phyloP scores from a whole-genome alignment of 2,329 filamentous ascomycete genomes.

The Amphichorda felina region DNA sequence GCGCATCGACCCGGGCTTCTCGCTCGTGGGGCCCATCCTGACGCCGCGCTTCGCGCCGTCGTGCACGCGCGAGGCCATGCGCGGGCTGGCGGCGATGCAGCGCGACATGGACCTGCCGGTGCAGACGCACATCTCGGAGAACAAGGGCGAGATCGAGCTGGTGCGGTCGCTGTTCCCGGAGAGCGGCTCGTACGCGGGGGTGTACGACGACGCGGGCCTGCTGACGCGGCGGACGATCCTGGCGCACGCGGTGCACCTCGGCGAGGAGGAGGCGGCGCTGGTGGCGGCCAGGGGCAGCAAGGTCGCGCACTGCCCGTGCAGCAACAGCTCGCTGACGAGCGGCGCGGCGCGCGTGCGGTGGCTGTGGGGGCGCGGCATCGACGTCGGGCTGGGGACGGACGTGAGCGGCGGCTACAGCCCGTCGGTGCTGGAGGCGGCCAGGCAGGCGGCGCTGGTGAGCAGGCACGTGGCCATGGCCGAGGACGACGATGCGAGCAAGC shows the following conservation, averaged over 20 bases:
- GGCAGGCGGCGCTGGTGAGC: slow-evolving; percentile 70
- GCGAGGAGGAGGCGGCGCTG: slow-evolving; percentile 50
- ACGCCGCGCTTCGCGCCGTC: slow-evolving; percentile 60
- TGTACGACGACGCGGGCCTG: slow-evolving; percentile 66
- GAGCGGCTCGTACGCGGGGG: slow-evolving; percentile 52
- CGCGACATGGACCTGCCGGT: slow-evolving; percentile 51
- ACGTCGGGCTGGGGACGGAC: slow-evolving; percentile 81
- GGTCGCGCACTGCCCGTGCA: slow-evolving; percentile 77
- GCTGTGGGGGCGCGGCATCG: slow-evolving; percentile 62
- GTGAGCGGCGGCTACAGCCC: slow-evolving; percentile 79
- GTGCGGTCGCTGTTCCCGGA: slow-evolving; percentile 61
- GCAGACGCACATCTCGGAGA: slow-evolving; percentile 89
- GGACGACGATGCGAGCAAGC: slow-evolving; percentile 38
- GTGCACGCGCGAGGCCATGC: slow-evolving; percentile 49
- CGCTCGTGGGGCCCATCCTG: slow-evolving; percentile 65
- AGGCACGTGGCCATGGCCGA: slow-evolving; percentile 52
- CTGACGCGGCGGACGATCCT: slow-evolving; percentile 66
- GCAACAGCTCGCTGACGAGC: slow-evolving; percentile 71
- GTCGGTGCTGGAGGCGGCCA: slow-evolving; percentile 69
- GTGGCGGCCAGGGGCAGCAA: slow-evolving; percentile 51
- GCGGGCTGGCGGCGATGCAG: slow-evolving; percentile 52
- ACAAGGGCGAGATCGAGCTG: slow-evolving; percentile 58
- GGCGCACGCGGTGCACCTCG: slow-evolving; percentile 74
- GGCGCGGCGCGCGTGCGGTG: slow-evolving; percentile 67
- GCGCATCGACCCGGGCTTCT: slow-evolving; percentile 50